Percentiles rank a stretch among this genome's conserved stretches.
Conservation (phyloP, 352 stramenopile genomes). For the Phytopythium chamaehyphon region DNA sequence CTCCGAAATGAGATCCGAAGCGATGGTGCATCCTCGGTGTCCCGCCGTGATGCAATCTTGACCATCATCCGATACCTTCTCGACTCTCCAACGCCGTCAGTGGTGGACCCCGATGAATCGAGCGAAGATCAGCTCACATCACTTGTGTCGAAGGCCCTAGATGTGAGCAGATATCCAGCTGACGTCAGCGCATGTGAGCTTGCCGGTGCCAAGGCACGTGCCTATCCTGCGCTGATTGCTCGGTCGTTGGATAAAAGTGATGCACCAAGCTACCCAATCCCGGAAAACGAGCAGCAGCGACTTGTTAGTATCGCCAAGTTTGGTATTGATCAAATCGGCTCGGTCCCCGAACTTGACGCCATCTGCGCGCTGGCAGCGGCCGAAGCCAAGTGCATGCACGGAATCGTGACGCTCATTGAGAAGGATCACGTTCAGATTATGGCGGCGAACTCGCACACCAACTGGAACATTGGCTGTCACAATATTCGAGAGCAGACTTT, state of each 20-base stretch:
- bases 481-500: slow-evolving; percentile 33
- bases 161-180: slow-evolving; percentile 14
- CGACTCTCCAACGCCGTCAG: background rate
- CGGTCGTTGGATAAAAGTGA: background rate
- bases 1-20: background rate
- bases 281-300: slow-evolving; percentile 20
- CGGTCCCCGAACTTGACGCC: slow-evolving; percentile 25
- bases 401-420: slow-evolving; percentile 29
- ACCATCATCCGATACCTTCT: slow-evolving; percentile 1
- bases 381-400: slow-evolving; percentile 22
- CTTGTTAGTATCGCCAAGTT: slow-evolving; percentile 21
- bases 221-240: slow-evolving; percentile 20
- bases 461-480: slow-evolving; percentile 22
- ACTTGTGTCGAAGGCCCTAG: slow-evolving; percentile 8
- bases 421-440: slow-evolving; percentile 21
- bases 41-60: background rate
- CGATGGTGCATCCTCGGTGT: background rate
- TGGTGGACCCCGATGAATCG: background rate
- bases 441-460: slow-evolving; percentile 17
- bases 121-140: background rate
- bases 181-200: slow-evolving; percentile 20
- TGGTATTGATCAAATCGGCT: slow-evolving; percentile 13
- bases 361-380: slow-evolving; percentile 26
- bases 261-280: slow-evolving; percentile 17
- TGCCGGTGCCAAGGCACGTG: slow-evolving; percentile 14